Evolutionary conservation across 257 asterid genomes (phyloP), one percentile per base, ranked within the genome.

Genomic region (Paraleonurus japonicus): DNA sequence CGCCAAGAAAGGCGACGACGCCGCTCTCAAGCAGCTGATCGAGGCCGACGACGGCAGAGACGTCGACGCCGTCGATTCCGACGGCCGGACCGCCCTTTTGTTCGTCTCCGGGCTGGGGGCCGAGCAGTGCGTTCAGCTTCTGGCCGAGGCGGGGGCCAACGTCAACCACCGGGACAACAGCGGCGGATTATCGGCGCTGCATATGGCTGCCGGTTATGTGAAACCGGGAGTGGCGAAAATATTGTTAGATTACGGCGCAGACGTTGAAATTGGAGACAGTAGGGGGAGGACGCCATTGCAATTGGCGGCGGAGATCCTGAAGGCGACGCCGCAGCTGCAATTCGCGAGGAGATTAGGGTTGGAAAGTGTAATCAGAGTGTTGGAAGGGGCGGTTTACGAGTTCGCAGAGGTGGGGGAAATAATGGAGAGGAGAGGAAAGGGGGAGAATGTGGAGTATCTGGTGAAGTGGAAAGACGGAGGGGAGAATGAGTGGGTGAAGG

Each of bases 141-240:
- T 94, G 32, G 89, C 85, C n/a, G 90, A 89, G 65, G 95, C 90
- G 0, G 96, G 93, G 13, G 92, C 97, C 0, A 77, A 86, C 61
- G 79, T 94, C 54, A 75, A 90, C 30, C 86, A 74, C 71, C 60
- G 81, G 1, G 99, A 91, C 73, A 82, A 73, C 10, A 65, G 30
- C 67, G 97, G 95, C 8, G 97, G 97, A 6, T 45, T 94, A 19
- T 87, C 96, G 37, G 89, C 97, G 11, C 76, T 94, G 48, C 96
- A 94, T 72, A 91, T 94, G 92, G 96, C 97, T 0, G 92, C 97
- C 2, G 99, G 99, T 0, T 94, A 94, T 53, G 91, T 91, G 4
- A 71, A 70, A 45, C 97, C 97, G 2, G 93, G 81, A 1, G 93
- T 85, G 0, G 99, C 85, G 13, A 85, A 89, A 67, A 5, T 78